phyloP scores from a whole-genome alignment of 768 basidiomycete genomes.

The Rossbeevera mucosa region DNA sequence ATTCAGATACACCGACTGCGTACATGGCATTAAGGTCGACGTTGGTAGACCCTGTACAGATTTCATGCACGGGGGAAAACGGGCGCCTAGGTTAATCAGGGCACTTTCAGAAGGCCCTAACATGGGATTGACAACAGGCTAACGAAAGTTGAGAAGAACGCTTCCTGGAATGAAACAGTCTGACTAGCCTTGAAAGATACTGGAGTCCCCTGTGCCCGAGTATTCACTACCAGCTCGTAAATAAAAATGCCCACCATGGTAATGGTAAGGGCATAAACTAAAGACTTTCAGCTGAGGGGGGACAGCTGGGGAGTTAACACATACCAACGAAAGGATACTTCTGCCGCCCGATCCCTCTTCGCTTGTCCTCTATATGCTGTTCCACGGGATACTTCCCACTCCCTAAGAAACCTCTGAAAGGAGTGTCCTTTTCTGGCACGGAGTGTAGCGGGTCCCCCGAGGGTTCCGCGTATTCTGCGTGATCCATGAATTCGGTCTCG shows the following conservation, averaged over 20 bases:
- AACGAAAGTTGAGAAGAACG: conserved; percentile 14
- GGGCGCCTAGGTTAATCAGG: conserved; percentile 83
- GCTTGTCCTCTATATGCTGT: conserved; percentile 86
- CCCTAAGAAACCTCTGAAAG: conserved; percentile 42
- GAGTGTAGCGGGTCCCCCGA: conserved; percentile 22
- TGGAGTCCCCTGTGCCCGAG: conserved; percentile 70
- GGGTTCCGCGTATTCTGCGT: conserved; percentile 64
- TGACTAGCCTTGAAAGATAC: conserved; percentile 73
- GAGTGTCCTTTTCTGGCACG: conserved; percentile 37
- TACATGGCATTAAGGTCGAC: conserved; percentile 57
- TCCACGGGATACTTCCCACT: conserved; percentile 57
- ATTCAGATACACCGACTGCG: conserved; percentile 20
- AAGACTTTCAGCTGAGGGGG: conserved; percentile 2
- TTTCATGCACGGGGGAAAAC: conserved; percentile 94
- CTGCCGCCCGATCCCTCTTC: conserved; percentile 79
- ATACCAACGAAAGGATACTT: conserved; percentile 71
- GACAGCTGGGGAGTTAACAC: conserved; percentile 24
- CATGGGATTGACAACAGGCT: conserved; percentile 87
- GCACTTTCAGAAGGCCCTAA: conserved; percentile 84
- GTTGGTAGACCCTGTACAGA: conserved; percentile 50
- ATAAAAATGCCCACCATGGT: conserved; percentile 74
- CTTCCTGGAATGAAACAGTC: not conserved
- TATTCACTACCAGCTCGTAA: conserved; percentile 80
- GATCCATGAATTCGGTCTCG: not conserved
- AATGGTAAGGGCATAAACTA: conserved; percentile 61